Evolutionary conservation across 345 rosid genomes (phyloP), one percentile per base, ranked within the genome.

Genomic region (Cardamine resedifolia): DNA sequence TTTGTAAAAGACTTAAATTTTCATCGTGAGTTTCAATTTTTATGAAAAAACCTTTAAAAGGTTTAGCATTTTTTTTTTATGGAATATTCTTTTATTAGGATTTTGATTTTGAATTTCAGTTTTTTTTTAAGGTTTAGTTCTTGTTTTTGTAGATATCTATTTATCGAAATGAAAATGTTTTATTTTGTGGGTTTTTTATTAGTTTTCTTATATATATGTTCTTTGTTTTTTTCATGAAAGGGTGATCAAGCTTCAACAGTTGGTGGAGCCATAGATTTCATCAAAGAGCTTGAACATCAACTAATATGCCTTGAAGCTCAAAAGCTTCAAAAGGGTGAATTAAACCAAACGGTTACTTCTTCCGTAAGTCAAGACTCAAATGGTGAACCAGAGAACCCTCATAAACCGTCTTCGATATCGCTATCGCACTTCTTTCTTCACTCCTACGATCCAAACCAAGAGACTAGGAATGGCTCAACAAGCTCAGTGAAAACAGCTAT

Each of bases 211-310:
- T n/a, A n/a, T 23, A 26, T 36, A 28, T 30, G 38, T 39, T 72
- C 14, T 20, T 52, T 52, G 11, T 19, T 23, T n/a, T 30, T 51
- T 24, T 5, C 7, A 49, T 69, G 33, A 71, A 53, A 92, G 98
- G 91, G 98, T 72, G 98, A 92, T 77, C 98, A 90, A 75, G 98
- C 98, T 3, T 88, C 98, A 23, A 85, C 88, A 70, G 96, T 92
- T 48, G 98, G 92, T 31, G 96, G 96, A 43, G 96, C 96, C 6
- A 85, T 92, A 66, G 96, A 88, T 76, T 92, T 84, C 79, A 90
- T 92, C 72, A 92, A 90, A 86, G 89, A 90, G 69, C 86, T 90
- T 53, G 96, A 92, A 81, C 90, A 87, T 20, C 82, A 85, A 41
- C 76, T 90, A 63, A 82, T 85, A 55, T 75, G 86, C 48, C 86